Base-by-base conservation (phyloP, 1,284 basidiomycete species). In the Cronartium ribicola region DNA sequence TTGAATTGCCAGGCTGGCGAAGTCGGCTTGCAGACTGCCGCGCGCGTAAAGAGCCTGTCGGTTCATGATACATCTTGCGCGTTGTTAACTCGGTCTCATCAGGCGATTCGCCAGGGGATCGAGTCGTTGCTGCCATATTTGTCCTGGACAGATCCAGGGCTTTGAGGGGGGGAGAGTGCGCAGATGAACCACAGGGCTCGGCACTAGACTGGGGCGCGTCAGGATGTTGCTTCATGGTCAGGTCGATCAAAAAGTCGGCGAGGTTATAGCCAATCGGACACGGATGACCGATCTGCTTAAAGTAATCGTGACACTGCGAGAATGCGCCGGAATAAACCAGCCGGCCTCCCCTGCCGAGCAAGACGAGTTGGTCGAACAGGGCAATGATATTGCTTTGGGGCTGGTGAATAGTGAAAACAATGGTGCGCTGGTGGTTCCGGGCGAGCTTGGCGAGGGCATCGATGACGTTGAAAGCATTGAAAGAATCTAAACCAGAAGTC, bases 181-280 rank as follows among this genome's bases (percentile, higher is more conserved):
- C 39, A 5, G 40, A 44, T 22, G 55, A 46, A 20, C 57, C 29
- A 17, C 39, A 65, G 8, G 40, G 17, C 20, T 48, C 51, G 36
- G 20, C 55, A 14, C 51, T 39, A 29, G 17, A 40, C 44, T 62
- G 46, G 14, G 62, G 61, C 43, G n/a, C 43, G 7, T 20, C 57
- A n/a, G 61, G 41, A 43, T 44, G 70, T 37, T 73, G 17, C 20
- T 73, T 73, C 72, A 74, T 74, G 10, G 41, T 41, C 37, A 41
- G 86, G 89, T 76, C 80, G 92, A 91, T 96, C 76, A 96, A 83
- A 81, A 89, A 95, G 82, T 98, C 95, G 0, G 94, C 94, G 78
- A 98, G 90, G 80, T 98, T 98, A 83, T 94, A 98, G 0, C 95
- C 95, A n/a, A 88, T 84, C 7, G 95, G 95, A 80, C 95, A 98